phyloP scores from a whole-genome alignment of 1,284 basidiomycete species.

The Butyriboletus appendiculatus region DNA sequence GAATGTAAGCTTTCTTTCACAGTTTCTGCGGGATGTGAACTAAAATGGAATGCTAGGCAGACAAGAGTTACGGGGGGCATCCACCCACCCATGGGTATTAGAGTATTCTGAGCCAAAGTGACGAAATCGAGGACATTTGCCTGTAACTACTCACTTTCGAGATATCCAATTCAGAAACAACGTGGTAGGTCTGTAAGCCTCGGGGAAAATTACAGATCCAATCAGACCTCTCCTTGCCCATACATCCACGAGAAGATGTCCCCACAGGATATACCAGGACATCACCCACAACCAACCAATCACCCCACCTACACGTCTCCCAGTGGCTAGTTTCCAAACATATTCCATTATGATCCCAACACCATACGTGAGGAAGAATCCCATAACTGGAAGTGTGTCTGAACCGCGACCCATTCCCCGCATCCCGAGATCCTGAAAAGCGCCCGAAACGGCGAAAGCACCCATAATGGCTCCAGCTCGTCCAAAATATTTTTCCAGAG shows the following conservation, averaged over 20 bases:
- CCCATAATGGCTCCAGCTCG: slow-evolving; percentile 50
- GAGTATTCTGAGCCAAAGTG: not conserved
- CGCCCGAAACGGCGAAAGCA: slow-evolving; percentile 55
- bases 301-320: slow-evolving; percentile 45
- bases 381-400: slow-evolving; percentile 44
- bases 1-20: too few species aligned
- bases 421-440: slow-evolving; percentile 56
- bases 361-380: slow-evolving; percentile 60
- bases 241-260: slow-evolving; percentile 48
- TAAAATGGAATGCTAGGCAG: too few species aligned
- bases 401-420: slow-evolving; percentile 59
- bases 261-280: slow-evolving; percentile 48
- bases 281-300: slow-evolving; percentile 52
- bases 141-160: not conserved
- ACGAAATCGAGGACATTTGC: not conserved
- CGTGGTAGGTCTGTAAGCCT: slow-evolving; percentile 23
- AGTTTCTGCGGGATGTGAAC: not conserved
- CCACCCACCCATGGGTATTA: not conserved
- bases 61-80: not conserved
- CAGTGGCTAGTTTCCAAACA: slow-evolving; percentile 43
- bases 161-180: slow-evolving; percentile 21
- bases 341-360: slow-evolving; percentile 52
- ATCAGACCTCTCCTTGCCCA: slow-evolving; percentile 48
- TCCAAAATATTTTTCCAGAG: slow-evolving; percentile 41
- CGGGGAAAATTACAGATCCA: slow-evolving; percentile 13